Percentiles rank a stretch among this genome's conserved stretches.
Conservation (phyloP, 225 moss, liverwort and hornwort genomes). For the Rhytidiadelphus loreus region DNA sequence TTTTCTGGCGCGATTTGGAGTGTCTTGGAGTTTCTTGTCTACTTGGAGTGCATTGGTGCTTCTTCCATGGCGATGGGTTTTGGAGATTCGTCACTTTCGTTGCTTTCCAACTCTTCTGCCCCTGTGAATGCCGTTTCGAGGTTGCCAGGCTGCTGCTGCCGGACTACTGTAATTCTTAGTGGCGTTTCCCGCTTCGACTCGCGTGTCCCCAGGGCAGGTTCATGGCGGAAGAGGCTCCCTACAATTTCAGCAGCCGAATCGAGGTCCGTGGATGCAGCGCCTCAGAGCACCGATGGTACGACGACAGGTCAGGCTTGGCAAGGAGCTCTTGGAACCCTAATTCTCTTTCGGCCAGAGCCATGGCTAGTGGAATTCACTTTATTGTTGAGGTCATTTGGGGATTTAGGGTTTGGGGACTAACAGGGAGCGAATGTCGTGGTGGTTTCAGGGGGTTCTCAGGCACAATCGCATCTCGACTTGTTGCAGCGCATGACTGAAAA, state of each 20-base stretch:
- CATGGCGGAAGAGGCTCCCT: background rate
- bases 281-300: background rate
- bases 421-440: background rate
- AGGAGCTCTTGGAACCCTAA: background rate
- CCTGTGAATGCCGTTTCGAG: background rate
- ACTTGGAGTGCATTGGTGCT: background rate
- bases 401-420: background rate
- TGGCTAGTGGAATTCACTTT: background rate
- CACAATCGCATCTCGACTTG: constrained; percentile 29
- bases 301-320: background rate
- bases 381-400: background rate
- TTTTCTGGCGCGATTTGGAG: background rate
- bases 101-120: background rate
- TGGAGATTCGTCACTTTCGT: background rate
- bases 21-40: background rate
- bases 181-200: background rate
- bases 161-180: background rate
- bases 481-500: constrained; percentile 46
- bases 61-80: background rate
- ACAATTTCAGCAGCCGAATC: constrained; percentile 6
- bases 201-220: background rate
- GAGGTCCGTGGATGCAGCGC: background rate
- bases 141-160: background rate
- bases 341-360: background rate
- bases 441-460: background rate